Conservation (phyloP, 1,284 basidiomycete species). For the Erythrobasidium hasegawianum region DNA sequence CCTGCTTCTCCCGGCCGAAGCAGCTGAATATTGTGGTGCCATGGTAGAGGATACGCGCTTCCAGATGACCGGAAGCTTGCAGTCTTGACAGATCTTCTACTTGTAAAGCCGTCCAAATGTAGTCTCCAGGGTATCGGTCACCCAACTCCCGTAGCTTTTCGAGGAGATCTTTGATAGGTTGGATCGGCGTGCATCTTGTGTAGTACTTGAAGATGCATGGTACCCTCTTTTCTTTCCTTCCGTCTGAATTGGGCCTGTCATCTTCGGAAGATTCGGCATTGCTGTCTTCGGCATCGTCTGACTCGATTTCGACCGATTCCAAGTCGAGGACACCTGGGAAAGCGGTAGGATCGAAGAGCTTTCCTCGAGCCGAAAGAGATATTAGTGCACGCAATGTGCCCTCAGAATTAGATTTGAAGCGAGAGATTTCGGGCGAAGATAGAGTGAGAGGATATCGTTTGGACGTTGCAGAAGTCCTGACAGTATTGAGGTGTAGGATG, state of each 20-base stretch:
- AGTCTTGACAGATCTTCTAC: neutral
- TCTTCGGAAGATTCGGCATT: neutral
- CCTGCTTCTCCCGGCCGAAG: neutral
- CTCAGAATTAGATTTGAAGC: neutral
- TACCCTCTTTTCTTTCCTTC: neutral
- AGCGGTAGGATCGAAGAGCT: neutral
- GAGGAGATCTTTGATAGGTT: constrained; percentile 1
- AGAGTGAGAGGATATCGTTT: neutral
- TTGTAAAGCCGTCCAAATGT: neutral
- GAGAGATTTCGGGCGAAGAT: neutral
- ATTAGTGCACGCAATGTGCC: neutral
- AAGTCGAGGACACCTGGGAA: neutral
- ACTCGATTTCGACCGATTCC: neutral
- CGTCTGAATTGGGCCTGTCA: neutral
- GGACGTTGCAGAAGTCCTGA: neutral
- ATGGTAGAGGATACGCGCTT: constrained; percentile 1
- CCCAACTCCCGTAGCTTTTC: neutral
- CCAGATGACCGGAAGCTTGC: neutral
- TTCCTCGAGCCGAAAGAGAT: neutral
- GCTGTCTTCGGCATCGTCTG: neutral
- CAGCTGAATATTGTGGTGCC: neutral
- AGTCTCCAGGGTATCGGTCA: neutral
- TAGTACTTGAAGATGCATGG: constrained; percentile 2
- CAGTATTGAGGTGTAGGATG: neutral
- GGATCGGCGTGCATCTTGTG: neutral